phyloP scores from a whole-genome alignment of 306 rosid species.

The Corylus avellana region DNA sequence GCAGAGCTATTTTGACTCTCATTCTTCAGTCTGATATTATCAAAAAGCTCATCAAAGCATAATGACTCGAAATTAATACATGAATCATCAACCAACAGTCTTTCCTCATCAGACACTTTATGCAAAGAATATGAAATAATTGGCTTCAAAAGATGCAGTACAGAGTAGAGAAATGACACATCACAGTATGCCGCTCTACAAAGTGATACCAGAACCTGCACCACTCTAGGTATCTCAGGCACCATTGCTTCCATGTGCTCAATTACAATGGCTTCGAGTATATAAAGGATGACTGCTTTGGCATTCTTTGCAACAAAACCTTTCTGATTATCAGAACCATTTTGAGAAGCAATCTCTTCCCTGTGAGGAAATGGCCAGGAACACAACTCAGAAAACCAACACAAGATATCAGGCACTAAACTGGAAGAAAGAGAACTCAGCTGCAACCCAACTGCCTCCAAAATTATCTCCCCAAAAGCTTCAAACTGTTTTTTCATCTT shows the following conservation, averaged over 20 bases:
- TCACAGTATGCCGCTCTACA: slow-evolving; percentile 78
- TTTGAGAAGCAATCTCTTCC: slow-evolving; percentile 38
- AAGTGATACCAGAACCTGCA: slow-evolving; percentile 79
- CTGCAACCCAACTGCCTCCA: slow-evolving; percentile 93
- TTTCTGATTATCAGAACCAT: slow-evolving; percentile 46
- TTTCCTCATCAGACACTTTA: slow-evolving; percentile 71
- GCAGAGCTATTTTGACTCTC: slow-evolving; percentile 41
- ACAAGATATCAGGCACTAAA: slow-evolving; percentile 76
- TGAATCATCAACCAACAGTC: slow-evolving; percentile 53
- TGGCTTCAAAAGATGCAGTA: slow-evolving; percentile 69
- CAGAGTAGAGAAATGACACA: slow-evolving; percentile 84
- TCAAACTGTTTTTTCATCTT: slow-evolving; percentile 73
- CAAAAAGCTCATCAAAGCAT: slow-evolving; percentile 75
- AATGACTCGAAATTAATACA: slow-evolving; percentile 80
- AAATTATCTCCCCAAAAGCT: slow-evolving; percentile 76
- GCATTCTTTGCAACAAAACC: slow-evolving; percentile 89
- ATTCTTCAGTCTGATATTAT: slow-evolving; percentile 47
- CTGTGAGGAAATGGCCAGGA: slow-evolving; percentile 63
- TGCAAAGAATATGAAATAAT: slow-evolving; percentile 77
- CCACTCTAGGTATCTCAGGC: slow-evolving; percentile 86
- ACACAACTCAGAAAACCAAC: slow-evolving; percentile 90
- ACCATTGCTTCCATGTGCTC: slow-evolving; percentile 94
- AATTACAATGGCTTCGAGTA: slow-evolving; percentile 74
- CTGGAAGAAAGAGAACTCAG: slow-evolving; percentile 74
- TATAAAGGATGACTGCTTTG: slow-evolving; percentile 71